These are phyloP conservation scores for Wickerhamiella bombiphila DNA, from an alignment of 805 yeast species.

Conservation along the genomic window DNA sequence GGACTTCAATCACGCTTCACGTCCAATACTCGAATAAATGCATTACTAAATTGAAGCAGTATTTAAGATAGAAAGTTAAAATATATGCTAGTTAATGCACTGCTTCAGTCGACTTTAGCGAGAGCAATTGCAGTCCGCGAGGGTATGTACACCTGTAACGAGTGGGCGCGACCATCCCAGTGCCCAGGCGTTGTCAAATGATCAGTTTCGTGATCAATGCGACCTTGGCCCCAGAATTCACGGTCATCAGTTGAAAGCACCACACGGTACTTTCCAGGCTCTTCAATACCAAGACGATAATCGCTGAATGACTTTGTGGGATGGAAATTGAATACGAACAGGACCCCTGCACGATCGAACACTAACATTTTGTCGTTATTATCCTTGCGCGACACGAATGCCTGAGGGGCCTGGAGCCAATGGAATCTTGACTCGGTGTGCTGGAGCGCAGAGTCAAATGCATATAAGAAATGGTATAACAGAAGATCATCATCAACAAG, in stretches of 20 bases:
- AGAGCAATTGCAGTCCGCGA: slow-evolving; percentile 52
- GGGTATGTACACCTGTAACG: slow-evolving; percentile 70
- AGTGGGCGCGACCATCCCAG: slow-evolving; percentile 74
- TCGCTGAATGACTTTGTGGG: slow-evolving; percentile 71
- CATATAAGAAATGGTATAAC: slow-evolving; percentile 61
- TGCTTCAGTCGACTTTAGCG: slow-evolving; percentile 19
- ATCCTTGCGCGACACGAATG: slow-evolving; percentile 76
- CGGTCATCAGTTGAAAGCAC: slow-evolving; percentile 60
- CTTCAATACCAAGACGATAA: slow-evolving; percentile 81
- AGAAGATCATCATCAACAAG: slow-evolving; percentile 65
- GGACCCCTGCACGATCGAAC: slow-evolving; percentile 71
- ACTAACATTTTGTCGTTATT: slow-evolving; percentile 80
- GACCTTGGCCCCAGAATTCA: slow-evolving; percentile 67
- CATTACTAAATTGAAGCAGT: no score
- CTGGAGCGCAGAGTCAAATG: slow-evolving; percentile 82
- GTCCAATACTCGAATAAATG: no score
- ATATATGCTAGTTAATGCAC: no score
- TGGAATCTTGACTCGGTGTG: slow-evolving; percentile 51
- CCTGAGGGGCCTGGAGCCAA: slow-evolving; percentile 61
- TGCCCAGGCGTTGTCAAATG: slow-evolving; percentile 57
- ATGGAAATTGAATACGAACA: slow-evolving; percentile 84
- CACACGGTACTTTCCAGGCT: slow-evolving; percentile 58
- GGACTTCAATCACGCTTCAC: no score
- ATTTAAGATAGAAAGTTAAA: background rate
- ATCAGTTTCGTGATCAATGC: slow-evolving; percentile 42